phyloP scores from a whole-genome alignment of 2,329 filamentous ascomycete species.

The Boeremia exigua region DNA sequence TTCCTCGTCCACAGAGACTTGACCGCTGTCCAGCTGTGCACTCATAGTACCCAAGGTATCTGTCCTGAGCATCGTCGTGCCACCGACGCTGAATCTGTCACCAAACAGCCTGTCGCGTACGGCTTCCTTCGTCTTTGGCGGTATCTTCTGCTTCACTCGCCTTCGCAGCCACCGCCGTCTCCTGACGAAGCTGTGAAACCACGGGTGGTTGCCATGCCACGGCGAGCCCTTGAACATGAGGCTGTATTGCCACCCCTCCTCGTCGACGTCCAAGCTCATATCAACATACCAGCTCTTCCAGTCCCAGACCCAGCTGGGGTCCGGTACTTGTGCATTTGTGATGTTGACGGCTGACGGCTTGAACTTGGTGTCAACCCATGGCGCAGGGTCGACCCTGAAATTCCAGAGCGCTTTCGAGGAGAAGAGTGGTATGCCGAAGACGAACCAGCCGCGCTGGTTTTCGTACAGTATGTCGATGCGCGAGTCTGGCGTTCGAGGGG shows the following conservation, averaged over 20 bases:
- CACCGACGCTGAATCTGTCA: slow-evolving; percentile 48
- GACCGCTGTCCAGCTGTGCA: slow-evolving; percentile 23
- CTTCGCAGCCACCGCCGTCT: slow-evolving; percentile 86
- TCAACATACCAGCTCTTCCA: slow-evolving; percentile 76
- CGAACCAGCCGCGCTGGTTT: slow-evolving; percentile 88
- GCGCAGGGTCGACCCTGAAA: slow-evolving; percentile 80
- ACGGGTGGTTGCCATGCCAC: slow-evolving; percentile 88
- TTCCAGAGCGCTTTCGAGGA: slow-evolving; percentile 75
- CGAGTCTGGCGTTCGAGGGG: slow-evolving; percentile 29
- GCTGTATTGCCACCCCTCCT: slow-evolving; percentile 95
- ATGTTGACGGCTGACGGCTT: slow-evolving; percentile 71
- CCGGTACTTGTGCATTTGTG: slow-evolving; percentile 87
- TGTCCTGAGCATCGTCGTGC: slow-evolving; percentile 43
- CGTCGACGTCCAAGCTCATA: slow-evolving; percentile 82
- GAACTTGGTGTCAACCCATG: slow-evolving; percentile 76
- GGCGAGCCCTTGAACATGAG: slow-evolving; percentile 72
- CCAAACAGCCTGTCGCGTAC: slow-evolving; percentile 44
- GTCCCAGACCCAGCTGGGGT: slow-evolving; percentile 93
- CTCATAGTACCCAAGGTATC: slow-evolving; percentile 55
- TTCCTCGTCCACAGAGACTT: slow-evolving; percentile 57
- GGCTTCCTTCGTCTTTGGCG: slow-evolving; percentile 41
- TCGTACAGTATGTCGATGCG: slow-evolving; percentile 87
- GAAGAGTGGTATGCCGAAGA: slow-evolving; percentile 90
- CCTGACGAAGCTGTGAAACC: slow-evolving; percentile 96
- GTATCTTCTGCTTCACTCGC: slow-evolving; percentile 68